Conservation (phyloP, 768 basidiomycete species). For the Scleroderma bovista region DNA sequence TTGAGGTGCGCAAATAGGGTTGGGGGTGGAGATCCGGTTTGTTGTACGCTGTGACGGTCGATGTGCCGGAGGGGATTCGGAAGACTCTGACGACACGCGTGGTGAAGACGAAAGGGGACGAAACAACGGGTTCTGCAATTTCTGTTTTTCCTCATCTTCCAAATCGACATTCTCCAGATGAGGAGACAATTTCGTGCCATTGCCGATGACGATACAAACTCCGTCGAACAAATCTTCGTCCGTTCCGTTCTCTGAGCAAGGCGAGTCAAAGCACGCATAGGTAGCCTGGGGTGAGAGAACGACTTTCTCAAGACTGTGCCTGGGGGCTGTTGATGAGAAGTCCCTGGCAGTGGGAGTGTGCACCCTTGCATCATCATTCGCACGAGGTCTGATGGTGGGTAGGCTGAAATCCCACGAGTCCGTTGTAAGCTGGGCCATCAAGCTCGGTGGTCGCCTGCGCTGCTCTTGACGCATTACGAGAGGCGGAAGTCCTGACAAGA, state of each 20-base stretch:
- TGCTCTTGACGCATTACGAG: conserved; percentile 71
- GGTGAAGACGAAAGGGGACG: conserved; percentile 1
- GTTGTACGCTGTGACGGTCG: background rate
- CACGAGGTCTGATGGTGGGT: conserved; percentile 35
- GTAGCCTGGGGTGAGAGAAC: background rate
- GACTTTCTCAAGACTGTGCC: background rate
- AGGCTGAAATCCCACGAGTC: conserved; percentile 78
- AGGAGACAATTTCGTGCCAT: background rate
- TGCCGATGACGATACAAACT: background rate
- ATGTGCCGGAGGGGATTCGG: background rate
- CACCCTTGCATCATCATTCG: conserved; percentile 4
- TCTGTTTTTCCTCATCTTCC: background rate
- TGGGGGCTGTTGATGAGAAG: background rate
- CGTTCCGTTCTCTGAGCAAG: background rate
- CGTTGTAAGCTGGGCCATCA: conserved; percentile 43
- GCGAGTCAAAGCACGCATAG: background rate
- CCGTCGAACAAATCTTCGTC: conserved; percentile 2
- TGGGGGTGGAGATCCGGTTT: conserved; percentile 2
- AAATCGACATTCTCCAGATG: background rate
- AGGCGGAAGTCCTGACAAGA: conserved; percentile 73
- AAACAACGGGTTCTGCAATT: background rate
- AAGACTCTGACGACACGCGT: conserved; percentile 3
- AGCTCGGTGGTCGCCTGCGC: conserved; percentile 34
- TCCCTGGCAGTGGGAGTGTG: conserved; percentile 3
- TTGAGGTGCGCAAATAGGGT: conserved; percentile 3